Evolutionary conservation across 2,329 filamentous ascomycete genomes (phyloP), one percentile per base, ranked within the genome.

Genomic region (Oidium heveae): DNA sequence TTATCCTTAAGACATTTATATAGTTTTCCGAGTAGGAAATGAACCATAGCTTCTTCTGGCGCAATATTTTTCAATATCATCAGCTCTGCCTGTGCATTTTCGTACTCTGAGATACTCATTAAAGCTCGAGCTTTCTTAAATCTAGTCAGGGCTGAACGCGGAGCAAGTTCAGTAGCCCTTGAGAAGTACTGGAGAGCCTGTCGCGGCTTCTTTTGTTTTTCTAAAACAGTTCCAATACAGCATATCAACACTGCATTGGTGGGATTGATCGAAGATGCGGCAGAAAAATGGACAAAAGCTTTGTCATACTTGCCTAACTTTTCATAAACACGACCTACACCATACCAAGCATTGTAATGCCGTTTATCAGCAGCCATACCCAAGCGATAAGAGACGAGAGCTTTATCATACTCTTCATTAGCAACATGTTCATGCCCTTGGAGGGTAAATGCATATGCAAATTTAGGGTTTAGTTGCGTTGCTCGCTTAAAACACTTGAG

Each of bases 301-400:
- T 91, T 86, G 58, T 94, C 86, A 61, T 86, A 88, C 66, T 86
- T 88, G 63, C 87, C 88, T 62, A 93, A 77, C 64, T 88, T 89
- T 67, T 94, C 86, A 63, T 89, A 91, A 1, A 94, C 87, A 57
- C 76, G 74, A 33, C 79, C 80, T 55, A 84, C 79, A 60, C 91
- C 91, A 66, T 96, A 98, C 77, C 93, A 96, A n/a, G 89, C 91
- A 64, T 95, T 94, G 71, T 96, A 98, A 65, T 95, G 89, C 20
- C 89, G 80, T 55, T 77, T 79, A 63, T 98, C 88, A 0, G 86
- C 86, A 47, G 81, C 77, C 60, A 98, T 84, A 1, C 86, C 88
- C 54, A 82, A 78, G 36, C 93, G 79, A 67, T 95, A 98, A 1
- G 86, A 82, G 41, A 81, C 79, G 47, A 94, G 75, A 0, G 91